phyloP scores from a whole-genome alignment of 2,329 filamentous ascomycete species.

The Paecilomyces sp. region DNA sequence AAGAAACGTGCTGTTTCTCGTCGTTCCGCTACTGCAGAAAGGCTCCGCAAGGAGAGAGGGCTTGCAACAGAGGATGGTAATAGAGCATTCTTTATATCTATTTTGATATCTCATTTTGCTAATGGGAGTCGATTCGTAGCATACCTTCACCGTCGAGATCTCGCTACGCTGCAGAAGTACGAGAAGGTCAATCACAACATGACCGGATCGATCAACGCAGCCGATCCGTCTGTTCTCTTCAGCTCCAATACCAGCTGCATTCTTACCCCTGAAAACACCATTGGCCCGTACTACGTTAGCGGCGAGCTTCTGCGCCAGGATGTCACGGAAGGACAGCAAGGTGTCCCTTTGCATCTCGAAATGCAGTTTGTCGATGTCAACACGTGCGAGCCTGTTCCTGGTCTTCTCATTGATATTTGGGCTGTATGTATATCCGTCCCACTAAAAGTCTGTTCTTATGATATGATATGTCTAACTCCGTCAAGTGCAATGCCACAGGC shows the following conservation, averaged over 20 bases:
- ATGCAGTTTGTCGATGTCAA: constrained; percentile 42
- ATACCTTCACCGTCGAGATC: constrained; percentile 21
- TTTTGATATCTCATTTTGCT: neutral
- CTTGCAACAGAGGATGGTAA: neutral
- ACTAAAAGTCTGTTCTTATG: neutral
- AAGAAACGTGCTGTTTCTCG: neutral
- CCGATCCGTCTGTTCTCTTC: constrained; percentile 26
- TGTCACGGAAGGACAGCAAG: constrained; percentile 31
- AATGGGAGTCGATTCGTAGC: neutral
- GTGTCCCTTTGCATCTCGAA: constrained; percentile 39
- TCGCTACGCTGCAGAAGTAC: constrained; percentile 31
- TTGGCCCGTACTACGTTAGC: constrained; percentile 40
- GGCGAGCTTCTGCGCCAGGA: constrained; percentile 37
- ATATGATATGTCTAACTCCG: neutral
- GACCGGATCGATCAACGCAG: constrained; percentile 24
- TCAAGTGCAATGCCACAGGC: constrained; percentile 34
- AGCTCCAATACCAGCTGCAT: constrained; percentile 38
- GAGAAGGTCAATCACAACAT: constrained; percentile 32
- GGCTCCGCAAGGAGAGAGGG: neutral
- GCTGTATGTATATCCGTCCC: constrained; percentile 19
- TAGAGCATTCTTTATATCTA: neutral
- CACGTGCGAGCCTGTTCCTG: constrained; percentile 34
- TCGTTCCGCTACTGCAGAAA: neutral
- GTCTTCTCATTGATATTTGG: constrained; percentile 40
- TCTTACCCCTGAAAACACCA: constrained; percentile 36